Percentiles rank a stretch among this genome's conserved stretches.
phyloP scores from a whole-genome alignment of 169 alveolate genomes.

The Cryptosporidium sp. region DNA sequence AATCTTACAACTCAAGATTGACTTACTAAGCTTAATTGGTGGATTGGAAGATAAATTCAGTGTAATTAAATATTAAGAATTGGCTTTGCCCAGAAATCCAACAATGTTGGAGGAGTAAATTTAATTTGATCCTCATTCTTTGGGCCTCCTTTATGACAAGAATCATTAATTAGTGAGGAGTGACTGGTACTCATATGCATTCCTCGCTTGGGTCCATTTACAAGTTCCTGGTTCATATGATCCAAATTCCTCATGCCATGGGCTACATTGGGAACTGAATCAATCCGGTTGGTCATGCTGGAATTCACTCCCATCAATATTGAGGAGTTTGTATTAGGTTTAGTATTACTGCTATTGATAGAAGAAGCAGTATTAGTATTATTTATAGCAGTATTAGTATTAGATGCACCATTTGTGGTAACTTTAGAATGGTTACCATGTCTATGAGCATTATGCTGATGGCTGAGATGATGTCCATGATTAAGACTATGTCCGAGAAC shows the following conservation, averaged over 20 bases:
- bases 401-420: not conserved
- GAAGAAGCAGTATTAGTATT: not conserved
- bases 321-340: not conserved
- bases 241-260: not conserved
- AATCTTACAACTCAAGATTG: not conserved
- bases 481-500: not conserved
- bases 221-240: not conserved
- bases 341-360: not conserved
- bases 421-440: not conserved
- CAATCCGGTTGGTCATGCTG: not conserved
- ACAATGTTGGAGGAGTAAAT: slow-evolving; percentile 46
- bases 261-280: not conserved
- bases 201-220: not conserved
- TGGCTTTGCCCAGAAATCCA: slow-evolving; percentile 75
- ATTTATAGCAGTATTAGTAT: not conserved
- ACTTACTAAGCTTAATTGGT: not conserved
- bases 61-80: slow-evolving; percentile 21
- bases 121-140: slow-evolving; percentile 26
- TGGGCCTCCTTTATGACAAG: slow-evolving; percentile 4
- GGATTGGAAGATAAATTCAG: not conserved
- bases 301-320: not conserved
- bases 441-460: not conserved
- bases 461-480: not conserved
- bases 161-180: not conserved
- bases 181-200: not conserved